Conservation (phyloP, 2,329 filamentous ascomycete genomes). For the Trichoderma harzianum region DNA sequence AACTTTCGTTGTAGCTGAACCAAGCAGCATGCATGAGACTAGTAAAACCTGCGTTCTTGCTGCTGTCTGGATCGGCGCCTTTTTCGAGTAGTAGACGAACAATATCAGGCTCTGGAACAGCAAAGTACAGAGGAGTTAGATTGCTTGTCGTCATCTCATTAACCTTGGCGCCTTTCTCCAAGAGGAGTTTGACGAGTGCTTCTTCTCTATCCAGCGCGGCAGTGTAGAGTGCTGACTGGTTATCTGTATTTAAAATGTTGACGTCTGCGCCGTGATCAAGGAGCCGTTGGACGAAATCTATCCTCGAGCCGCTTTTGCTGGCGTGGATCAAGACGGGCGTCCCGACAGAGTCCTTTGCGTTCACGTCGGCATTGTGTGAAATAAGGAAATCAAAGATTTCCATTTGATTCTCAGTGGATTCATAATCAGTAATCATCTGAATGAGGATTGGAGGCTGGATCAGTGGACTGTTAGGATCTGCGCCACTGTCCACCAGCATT, state of each 20-base stretch:
- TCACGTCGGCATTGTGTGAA: conserved; percentile 12
- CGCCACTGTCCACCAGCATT: conserved; percentile 21
- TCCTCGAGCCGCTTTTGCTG: not conserved
- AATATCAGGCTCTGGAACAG: not conserved
- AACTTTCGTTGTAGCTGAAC: not conserved
- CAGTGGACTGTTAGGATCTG: conserved; percentile 21
- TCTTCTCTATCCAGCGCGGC: not conserved
- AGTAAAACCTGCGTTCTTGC: conserved; percentile 9
- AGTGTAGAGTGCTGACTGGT: not conserved
- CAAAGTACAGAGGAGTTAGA: conserved; percentile 9
- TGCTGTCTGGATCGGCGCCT: conserved; percentile 11
- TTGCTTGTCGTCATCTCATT: conserved; percentile 14
- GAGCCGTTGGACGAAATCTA: not conserved
- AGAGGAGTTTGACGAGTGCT: conserved; percentile 16
- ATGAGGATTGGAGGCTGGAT: conserved; percentile 16
- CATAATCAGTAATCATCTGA: conserved; percentile 7
- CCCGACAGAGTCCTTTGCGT: conserved; percentile 9
- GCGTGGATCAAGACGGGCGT: conserved; percentile 7
- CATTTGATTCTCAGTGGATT: conserved; percentile 6
- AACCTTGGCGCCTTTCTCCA: conserved; percentile 21
- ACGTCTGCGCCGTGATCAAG: conserved; percentile 19
- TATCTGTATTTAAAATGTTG: not conserved
- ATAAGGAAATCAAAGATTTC: conserved; percentile 17
- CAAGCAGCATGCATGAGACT: conserved; percentile 16
- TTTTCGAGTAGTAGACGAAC: conserved; percentile 15